Evolutionary conservation across 176 grass and related monocot species (phyloP).

Genomic region (Musa beccarii): DNA sequence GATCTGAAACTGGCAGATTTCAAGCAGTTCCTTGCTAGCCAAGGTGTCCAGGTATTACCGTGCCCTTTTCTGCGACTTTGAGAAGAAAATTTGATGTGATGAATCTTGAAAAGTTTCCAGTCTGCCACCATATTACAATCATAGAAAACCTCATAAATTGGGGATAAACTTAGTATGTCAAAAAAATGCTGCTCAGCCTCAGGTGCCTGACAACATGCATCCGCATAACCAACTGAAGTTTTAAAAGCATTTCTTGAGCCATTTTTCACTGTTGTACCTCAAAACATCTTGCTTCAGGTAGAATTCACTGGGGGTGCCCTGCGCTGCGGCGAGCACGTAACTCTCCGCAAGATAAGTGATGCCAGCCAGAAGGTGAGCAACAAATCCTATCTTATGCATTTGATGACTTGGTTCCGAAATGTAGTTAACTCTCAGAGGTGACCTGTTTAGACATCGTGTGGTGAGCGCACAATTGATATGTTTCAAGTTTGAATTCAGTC

Average conservation of each 20-base stretch:
- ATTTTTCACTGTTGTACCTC: not conserved
- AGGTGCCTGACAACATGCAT: too few relatives aligned
- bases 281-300: conserved; percentile 33
- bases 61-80: not conserved
- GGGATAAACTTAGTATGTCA: too few relatives aligned
- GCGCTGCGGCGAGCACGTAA: conserved; percentile 74
- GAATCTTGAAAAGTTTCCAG: too few relatives aligned
- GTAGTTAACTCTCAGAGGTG: too few relatives aligned
- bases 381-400: not conserved
- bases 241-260: not conserved
- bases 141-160: too few relatives aligned
- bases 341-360: conserved; percentile 70
- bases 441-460: too few relatives aligned
- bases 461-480: too few relatives aligned
- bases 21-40: conserved; percentile 81
- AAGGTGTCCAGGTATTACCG: conserved; percentile 59
- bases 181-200: too few relatives aligned
- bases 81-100: not conserved
- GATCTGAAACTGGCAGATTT: conserved; percentile 83
- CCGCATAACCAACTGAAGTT: not conserved
- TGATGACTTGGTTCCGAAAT: not conserved
- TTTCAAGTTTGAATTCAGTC: too few relatives aligned
- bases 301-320: conserved; percentile 77
- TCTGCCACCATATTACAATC: too few relatives aligned
- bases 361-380: conserved; percentile 63